Evolutionary conservation across 164 flowering plant genomes (phyloP).

Genomic region (Chimonanthus praecox): DNA sequence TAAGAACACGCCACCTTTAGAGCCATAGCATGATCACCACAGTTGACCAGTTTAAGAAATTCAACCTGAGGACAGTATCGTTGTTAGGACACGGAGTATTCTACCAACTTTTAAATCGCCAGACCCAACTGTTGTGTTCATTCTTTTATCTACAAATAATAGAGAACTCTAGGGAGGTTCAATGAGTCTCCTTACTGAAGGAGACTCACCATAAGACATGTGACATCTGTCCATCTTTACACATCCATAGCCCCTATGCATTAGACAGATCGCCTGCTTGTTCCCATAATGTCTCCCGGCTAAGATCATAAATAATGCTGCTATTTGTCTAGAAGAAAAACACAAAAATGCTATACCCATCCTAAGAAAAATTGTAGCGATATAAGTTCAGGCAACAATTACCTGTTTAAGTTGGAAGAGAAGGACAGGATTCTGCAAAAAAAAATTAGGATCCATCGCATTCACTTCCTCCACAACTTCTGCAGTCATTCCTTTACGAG

Average conservation of each 20-base stretch:
- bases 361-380: not conserved
- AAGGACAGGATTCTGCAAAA: conserved; percentile 60
- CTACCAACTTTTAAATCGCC: not conserved
- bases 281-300: too few relatives aligned
- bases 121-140: not conserved
- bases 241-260: too few relatives aligned
- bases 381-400: conserved; percentile 3
- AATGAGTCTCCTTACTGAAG: too few relatives aligned
- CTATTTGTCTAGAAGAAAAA: not conserved
- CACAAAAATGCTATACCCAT: not conserved
- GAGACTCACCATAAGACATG: too few relatives aligned
- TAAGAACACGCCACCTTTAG: conserved; percentile 72
- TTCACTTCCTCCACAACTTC: conserved; percentile 90
- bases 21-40: conserved; percentile 74
- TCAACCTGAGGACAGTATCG: conserved; percentile 56
- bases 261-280: too few relatives aligned
- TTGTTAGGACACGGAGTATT: conserved; percentile 5
- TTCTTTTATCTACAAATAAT: not conserved
- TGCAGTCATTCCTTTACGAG: conserved; percentile 75
- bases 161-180: too few relatives aligned
- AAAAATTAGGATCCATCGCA: conserved; percentile 64
- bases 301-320: not conserved
- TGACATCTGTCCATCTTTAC: too few relatives aligned
- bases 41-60: conserved; percentile 76
- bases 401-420: conserved; percentile 94